Percentiles rank a stretch among this genome's conserved stretches.
These are phyloP conservation scores for Cronartium quercuum DNA, from an alignment of 1,284 basidiomycete species.

Conservation along the genomic window DNA sequence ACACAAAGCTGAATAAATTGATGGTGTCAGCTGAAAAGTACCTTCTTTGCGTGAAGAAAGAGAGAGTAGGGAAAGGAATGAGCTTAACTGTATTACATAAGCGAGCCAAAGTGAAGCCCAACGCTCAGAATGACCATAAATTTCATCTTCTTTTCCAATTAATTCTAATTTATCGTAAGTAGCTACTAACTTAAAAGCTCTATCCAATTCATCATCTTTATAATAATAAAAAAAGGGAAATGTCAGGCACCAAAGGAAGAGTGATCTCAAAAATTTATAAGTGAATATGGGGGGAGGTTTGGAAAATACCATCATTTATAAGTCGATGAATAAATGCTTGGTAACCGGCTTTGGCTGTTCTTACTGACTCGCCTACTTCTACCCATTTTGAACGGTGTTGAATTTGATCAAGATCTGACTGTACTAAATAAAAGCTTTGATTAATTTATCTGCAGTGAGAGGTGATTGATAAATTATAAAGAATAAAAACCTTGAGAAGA, in stretches of 20 bases:
- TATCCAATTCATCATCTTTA: constrained; percentile 28
- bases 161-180: not conserved
- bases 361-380: not conserved
- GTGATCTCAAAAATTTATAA: no score
- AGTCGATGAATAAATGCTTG: constrained; percentile 12
- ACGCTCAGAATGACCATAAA: not conserved
- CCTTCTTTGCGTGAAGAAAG: no score
- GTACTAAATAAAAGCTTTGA: no score
- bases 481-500: no score
- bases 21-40: no score
- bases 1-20: constrained; percentile 15
- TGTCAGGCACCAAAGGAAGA: not conserved
- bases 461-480: not conserved
- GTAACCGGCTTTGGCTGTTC: constrained; percentile 17
- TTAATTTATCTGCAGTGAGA: no score
- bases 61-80: no score
- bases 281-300: no score
- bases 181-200: not conserved
- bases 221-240: not conserved
- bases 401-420: not conserved
- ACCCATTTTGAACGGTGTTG: constrained; percentile 22
- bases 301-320: constrained; percentile 30
- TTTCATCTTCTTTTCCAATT: not conserved
- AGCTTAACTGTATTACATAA: not conserved
- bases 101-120: not conserved